phyloP scores from a whole-genome alignment of 768 basidiomycete genomes.

The Serendipita sp. region DNA sequence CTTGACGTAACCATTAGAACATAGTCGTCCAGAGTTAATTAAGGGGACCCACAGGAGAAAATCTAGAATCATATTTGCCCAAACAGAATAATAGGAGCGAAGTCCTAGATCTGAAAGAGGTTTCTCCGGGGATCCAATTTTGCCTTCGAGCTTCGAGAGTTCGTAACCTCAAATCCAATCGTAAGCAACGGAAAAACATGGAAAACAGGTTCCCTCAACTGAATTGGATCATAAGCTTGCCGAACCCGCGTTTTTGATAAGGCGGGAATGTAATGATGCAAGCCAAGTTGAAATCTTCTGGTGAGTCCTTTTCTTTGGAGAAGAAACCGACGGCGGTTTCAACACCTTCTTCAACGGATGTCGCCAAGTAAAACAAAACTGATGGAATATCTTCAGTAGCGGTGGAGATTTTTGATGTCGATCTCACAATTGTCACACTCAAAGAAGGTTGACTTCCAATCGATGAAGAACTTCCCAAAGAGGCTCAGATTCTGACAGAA shows the following conservation, averaged over 20 bases:
- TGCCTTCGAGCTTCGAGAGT: constrained; percentile 62
- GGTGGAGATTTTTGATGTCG: background rate
- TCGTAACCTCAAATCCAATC: constrained; percentile 57
- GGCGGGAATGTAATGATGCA: constrained; percentile 94
- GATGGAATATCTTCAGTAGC: background rate
- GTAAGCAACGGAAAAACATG: background rate
- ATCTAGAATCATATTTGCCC: constrained; percentile 8
- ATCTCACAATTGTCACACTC: constrained; percentile 70
- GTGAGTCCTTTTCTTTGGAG: constrained; percentile 88
- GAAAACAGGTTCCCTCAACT: constrained; percentile 38
- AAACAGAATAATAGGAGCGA: constrained; percentile 46
- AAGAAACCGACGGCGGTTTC: constrained; percentile 51
- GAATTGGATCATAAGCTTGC: constrained; percentile 95
- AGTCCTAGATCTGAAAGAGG: constrained; percentile 89
- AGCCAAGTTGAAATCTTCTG: constrained; percentile 94
- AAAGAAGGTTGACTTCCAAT: constrained; percentile 90
- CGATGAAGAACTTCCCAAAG: constrained; percentile 98
- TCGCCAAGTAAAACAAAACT: constrained; percentile 89
- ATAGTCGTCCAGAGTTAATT: background rate
- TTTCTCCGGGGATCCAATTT: constrained; percentile 83
- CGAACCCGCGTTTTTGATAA: constrained; percentile 77
- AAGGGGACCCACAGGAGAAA: background rate
- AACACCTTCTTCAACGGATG: constrained; percentile 41
- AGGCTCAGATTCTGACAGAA: constrained; percentile 93
- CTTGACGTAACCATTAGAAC: background rate